Evolutionary conservation across 768 basidiomycete genomes (phyloP).

Genomic region (Tylopilus plumbeoviolaceoides): DNA sequence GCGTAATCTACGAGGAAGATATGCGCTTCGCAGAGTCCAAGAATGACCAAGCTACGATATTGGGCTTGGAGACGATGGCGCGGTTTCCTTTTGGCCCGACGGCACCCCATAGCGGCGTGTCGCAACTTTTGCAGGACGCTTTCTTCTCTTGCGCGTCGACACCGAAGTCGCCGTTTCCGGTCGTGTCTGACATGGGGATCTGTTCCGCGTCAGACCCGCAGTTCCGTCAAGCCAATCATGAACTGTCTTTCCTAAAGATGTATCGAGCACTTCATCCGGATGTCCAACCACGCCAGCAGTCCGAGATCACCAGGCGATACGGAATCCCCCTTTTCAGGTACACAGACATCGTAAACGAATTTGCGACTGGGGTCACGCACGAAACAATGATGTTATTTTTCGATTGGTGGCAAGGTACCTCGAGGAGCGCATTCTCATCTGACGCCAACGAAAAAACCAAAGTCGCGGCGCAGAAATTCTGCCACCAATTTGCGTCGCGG

Average conservation of each 20-base stretch:
- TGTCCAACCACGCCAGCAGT: too few relatives aligned
- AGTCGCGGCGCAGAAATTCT: slow-evolving; percentile 2
- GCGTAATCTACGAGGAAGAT: too few relatives aligned
- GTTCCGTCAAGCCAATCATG: too few relatives aligned
- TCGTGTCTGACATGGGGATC: slow-evolving; percentile 11
- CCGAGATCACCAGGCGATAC: too few relatives aligned
- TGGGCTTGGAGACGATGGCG: too few relatives aligned
- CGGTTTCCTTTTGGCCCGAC: too few relatives aligned
- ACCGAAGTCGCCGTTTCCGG: slow-evolving; percentile 9
- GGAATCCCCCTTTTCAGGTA: slow-evolving; percentile 6
- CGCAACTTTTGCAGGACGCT: too few relatives aligned
- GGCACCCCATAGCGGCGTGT: too few relatives aligned
- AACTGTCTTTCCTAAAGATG: too few relatives aligned
- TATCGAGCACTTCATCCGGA: too few relatives aligned
- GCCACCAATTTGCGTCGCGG: slow-evolving; percentile 46
- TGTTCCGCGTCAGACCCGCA: neutral
- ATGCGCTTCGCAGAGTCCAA: too few relatives aligned
- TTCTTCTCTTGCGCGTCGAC: slow-evolving; percentile 6
- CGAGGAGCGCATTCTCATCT: neutral
- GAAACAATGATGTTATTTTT: slow-evolving; percentile 11
- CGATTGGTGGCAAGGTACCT: slow-evolving; percentile 8
- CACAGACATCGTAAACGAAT: slow-evolving; percentile 7
- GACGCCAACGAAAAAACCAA: neutral
- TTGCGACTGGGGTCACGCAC: slow-evolving; percentile 6
- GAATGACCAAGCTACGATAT: too few relatives aligned